Percentiles rank a stretch among this genome's conserved stretches.
Conservation (phyloP, 257 asterid species). For the Cruciata laevipes region DNA sequence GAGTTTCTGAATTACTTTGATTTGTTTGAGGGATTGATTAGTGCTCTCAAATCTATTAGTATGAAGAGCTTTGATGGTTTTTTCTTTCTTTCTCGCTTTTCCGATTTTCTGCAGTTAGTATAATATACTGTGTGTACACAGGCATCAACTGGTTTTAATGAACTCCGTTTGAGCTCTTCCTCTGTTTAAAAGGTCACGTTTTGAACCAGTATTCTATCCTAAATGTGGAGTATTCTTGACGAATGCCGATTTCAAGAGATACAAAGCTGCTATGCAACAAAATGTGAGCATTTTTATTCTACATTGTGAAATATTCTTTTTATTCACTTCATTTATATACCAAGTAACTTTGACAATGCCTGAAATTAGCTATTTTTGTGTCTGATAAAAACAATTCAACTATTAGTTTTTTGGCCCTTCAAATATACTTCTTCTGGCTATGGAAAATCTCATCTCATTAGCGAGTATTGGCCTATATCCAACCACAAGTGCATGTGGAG, state of each 20-base stretch:
- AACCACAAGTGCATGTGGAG: too few species aligned
- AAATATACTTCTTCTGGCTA: background rate
- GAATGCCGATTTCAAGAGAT: too few species aligned
- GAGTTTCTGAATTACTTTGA: too few species aligned
- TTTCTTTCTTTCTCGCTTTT: slow-evolving; percentile 1
- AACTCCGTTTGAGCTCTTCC: slow-evolving; percentile 33
- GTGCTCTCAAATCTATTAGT: too few species aligned
- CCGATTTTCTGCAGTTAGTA: slow-evolving; percentile 16
- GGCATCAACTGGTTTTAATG: slow-evolving; percentile 32
- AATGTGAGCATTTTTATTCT: slow-evolving; percentile 50
- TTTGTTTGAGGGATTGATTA: too few species aligned
- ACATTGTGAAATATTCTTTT: background rate
- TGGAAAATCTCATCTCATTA: too few species aligned
- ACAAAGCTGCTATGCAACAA: slow-evolving; percentile 90
- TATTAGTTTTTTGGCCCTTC: background rate
- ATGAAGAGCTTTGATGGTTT: slow-evolving; percentile 30
- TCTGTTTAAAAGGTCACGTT: slow-evolving; percentile 39
- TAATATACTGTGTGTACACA: slow-evolving; percentile 52
- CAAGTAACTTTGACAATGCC: background rate
- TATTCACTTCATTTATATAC: background rate
- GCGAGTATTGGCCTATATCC: too few species aligned
- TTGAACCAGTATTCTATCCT: slow-evolving; percentile 24
- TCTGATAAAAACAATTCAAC: background rate
- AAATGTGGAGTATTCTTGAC: too few species aligned
- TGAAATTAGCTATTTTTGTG: background rate